Evolutionary conservation across 1,284 basidiomycete genomes (phyloP), one percentile per base, ranked within the genome.

Genomic region (Moesziomyces globuligerus): DNA sequence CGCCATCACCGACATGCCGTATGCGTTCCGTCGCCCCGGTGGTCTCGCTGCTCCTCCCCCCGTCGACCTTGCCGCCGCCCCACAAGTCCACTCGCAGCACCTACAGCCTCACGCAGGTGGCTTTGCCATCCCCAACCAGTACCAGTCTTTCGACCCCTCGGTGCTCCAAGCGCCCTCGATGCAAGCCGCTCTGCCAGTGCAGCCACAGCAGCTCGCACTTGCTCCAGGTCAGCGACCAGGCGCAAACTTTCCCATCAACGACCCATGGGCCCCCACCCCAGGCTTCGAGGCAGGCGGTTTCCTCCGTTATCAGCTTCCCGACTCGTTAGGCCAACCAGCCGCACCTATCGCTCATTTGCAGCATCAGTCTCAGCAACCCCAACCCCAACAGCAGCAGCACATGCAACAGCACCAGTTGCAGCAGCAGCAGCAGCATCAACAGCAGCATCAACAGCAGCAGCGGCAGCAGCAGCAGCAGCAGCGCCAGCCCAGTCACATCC

Each of bases 1-100:
- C 38, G 61, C 51, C 41, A 62, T 78, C 39, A 74, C 75, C 9
- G 71, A 76, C 29, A 57, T 78, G 53, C 74, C 75, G 26, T 66
- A 69, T 26, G 61, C 67, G 4, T 75, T 76, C 32, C 58, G 76
- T 26, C 56, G 74, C 1, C 76, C 74, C 1, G 72, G 74, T 21
- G 71, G 60, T 39, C 58, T 78, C 9, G 49, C 53, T 40, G 62
- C 54, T 13, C 59, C 59, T 26, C 45, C 57, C 11, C 45, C 50
- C 29, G 37, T 48, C 9, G 48, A 56, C 26, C 32, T 54, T 10
- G 37, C 47, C 34, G n/a, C 53, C 11, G 28, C 39, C 23, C 48
- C 37, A 8, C 8, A 23, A 38, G 34, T 51, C 40, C 52, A 56
- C 7, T 25, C 41, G 5, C 66, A 59, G 23, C 54, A 52, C 38